Evolutionary conservation across 2,329 filamentous ascomycete species (phyloP), one percentile per base, ranked within the genome.

Genomic region (Diaporthe velutina): DNA sequence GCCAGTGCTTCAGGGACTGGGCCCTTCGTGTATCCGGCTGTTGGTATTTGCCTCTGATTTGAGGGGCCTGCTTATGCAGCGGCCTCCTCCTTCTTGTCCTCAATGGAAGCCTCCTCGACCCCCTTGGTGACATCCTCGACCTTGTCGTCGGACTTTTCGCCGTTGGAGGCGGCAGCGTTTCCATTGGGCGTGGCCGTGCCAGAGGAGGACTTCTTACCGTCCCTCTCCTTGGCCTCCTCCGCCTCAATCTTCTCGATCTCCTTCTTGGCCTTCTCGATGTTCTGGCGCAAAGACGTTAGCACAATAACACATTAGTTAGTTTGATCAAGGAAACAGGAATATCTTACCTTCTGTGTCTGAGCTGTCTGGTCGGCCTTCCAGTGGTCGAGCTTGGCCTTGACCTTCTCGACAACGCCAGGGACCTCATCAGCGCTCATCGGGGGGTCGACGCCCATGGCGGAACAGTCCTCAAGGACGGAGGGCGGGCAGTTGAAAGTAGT

Each of bases 221-320:
- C 67, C 58, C 70, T 85, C 77, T 88, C 88, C 76, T 84, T 86
- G 71, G 86, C 84, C 80, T 90, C 90, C 77, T 90, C 88, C 73
- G 92, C 92, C 83, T 98, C 96, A 73, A 98, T 91, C 79, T 93
- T 92, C 83, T 96, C 95, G 77, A 99, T 97, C 85, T 98, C 95
- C 85, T 96, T 96, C 88, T 98, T 94, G 76, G 97, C 97, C 86
- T 98, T 98, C 77, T 95, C 94, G 76, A 98, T 93, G 89, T 99
- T 99, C 97, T 98, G 9, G 81, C 38, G 54, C 35, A 52, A 10
- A 10, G 40, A 10, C 48, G 19, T 74, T 52, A 76, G 74, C 57
- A 66, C 25, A 22, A 22, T 3, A 45, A 17, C 15, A 35, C 3
- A n/a, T 30, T 12, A 9, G 1, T 19, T 28, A 12, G 5, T 19